Conservation (phyloP, 495 filamentous ascomycete genomes). For the Talaromyces adpressus region DNA sequence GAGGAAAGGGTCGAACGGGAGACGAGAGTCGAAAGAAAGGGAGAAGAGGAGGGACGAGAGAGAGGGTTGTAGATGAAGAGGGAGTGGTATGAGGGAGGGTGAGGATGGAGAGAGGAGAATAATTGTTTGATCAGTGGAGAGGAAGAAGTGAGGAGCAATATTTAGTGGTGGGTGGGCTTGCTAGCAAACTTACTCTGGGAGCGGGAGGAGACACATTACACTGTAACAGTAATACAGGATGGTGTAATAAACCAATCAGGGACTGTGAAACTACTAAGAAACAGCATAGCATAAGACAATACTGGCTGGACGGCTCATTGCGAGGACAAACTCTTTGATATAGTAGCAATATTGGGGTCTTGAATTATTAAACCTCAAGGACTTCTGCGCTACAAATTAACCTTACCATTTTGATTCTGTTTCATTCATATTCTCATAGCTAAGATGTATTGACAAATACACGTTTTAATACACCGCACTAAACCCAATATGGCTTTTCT, state of each 20-base stretch:
- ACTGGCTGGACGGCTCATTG: background rate
- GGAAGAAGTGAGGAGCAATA: constrained; percentile 15
- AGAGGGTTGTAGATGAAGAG: constrained; percentile 15
- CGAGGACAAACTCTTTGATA: background rate
- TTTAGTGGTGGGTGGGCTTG: constrained; percentile 8
- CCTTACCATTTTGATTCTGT: background rate
- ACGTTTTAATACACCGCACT: background rate
- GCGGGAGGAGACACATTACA: background rate
- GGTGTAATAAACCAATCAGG: background rate
- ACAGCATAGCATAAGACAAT: background rate
- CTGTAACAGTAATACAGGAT: background rate
- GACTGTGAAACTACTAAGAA: background rate
- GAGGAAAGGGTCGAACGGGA: constrained; percentile 10
- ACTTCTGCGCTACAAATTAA: too few species aligned
- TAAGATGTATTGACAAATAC: background rate
- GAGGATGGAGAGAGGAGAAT: constrained; percentile 11
- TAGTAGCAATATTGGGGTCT: too few species aligned
- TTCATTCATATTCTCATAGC: background rate
- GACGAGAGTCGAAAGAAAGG: constrained; percentile 5
- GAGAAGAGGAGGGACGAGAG: constrained; percentile 10
- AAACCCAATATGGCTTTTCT: background rate
- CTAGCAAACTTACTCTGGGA: background rate
- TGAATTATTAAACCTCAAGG: too few species aligned
- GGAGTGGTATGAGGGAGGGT: constrained; percentile 9
- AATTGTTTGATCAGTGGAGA: constrained; percentile 12